These are phyloP conservation scores for Phaeodactylum tricornutum DNA, from an alignment of 108 stramenopile genomes.

Conservation along the genomic window DNA sequence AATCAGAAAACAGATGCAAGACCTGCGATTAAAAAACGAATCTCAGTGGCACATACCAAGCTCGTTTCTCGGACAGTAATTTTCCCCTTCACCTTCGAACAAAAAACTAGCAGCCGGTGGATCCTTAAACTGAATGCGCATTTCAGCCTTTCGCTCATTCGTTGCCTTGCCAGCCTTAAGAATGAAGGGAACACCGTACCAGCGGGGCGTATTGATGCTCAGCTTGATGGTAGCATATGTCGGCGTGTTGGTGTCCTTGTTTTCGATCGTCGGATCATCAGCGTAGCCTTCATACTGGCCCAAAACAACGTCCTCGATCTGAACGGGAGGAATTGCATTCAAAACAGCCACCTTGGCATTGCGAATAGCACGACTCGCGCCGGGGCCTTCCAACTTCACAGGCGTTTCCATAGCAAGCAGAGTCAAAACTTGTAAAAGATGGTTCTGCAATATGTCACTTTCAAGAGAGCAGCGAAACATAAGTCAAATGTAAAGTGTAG, in stretches of 20 bases:
- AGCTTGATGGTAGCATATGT: slow-evolving; percentile 86
- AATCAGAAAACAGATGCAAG: no score
- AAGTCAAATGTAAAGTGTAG: no score
- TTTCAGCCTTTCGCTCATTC: slow-evolving; percentile 93
- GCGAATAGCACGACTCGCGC: slow-evolving; percentile 76
- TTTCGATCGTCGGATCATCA: slow-evolving; percentile 81
- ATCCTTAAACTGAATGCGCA: slow-evolving; percentile 91
- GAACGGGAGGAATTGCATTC: slow-evolving; percentile 65
- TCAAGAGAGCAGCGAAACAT: background rate
- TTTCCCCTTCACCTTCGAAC: slow-evolving; percentile 31
- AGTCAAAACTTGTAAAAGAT: slow-evolving; percentile 86
- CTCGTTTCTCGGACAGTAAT: slow-evolving; percentile 79
- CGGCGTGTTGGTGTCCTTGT: slow-evolving; percentile 81
- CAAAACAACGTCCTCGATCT: slow-evolving; percentile 75
- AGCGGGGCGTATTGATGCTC: slow-evolving; percentile 88
- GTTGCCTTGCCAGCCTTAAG: slow-evolving; percentile 91
- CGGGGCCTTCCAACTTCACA: slow-evolving; percentile 47
- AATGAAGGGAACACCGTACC: slow-evolving; percentile 96
- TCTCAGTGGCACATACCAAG: slow-evolving; percentile 41
- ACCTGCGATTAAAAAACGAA: no score
- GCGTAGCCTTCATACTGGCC: slow-evolving; percentile 94
- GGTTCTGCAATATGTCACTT: slow-evolving; percentile 90
- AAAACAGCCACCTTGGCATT: slow-evolving; percentile 93
- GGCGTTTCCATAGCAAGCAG: slow-evolving; percentile 81
- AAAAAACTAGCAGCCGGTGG: slow-evolving; percentile 57